These are phyloP conservation scores for Leishmania mexicana DNA, from an alignment of 208 protist species.

Conservation along the genomic window DNA sequence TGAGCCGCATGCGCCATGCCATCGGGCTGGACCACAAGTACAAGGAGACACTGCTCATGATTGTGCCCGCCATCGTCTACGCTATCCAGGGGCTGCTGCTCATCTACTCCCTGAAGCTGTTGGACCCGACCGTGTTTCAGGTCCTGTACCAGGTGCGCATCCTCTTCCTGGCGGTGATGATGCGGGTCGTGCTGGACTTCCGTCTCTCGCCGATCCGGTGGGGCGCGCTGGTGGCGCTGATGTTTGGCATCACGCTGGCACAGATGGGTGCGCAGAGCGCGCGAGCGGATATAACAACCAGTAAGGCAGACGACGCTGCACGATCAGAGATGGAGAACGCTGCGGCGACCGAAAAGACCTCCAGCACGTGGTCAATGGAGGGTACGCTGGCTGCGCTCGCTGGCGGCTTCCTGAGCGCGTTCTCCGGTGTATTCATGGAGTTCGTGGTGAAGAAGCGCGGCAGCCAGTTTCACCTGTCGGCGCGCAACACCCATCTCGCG, in stretches of 20 bases:
- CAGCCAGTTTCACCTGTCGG: slow-evolving; percentile 16
- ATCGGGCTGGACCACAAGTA: slow-evolving; percentile 22
- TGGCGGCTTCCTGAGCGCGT: slow-evolving; percentile 43
- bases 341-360: not conserved
- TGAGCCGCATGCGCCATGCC: slow-evolving; percentile 22
- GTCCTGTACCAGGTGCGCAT: slow-evolving; percentile 68
- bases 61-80: slow-evolving; percentile 60
- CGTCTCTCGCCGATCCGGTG: slow-evolving; percentile 50
- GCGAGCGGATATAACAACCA: slow-evolving; percentile 14
- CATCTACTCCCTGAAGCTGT: slow-evolving; percentile 42
- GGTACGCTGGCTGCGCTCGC: slow-evolving; percentile 40
- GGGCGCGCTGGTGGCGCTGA: slow-evolving; percentile 43
- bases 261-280: slow-evolving; percentile 36
- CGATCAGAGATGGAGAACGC: not conserved
- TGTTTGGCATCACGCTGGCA: slow-evolving; percentile 39
- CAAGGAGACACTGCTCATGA: slow-evolving; percentile 44
- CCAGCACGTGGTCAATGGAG: slow-evolving; percentile 25
- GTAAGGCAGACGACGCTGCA: not conserved
- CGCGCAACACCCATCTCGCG: slow-evolving; percentile 47
- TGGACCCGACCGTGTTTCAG: slow-evolving; percentile 68
- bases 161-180: slow-evolving; percentile 53
- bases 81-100: slow-evolving; percentile 55
- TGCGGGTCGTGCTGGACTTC: slow-evolving; percentile 27
- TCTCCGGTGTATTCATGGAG: slow-evolving; percentile 66
- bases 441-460: slow-evolving; percentile 58